These are phyloP conservation scores for Colletotrichum orbiculare DNA, from an alignment of 2,329 filamentous ascomycete genomes.

Conservation along the genomic window DNA sequence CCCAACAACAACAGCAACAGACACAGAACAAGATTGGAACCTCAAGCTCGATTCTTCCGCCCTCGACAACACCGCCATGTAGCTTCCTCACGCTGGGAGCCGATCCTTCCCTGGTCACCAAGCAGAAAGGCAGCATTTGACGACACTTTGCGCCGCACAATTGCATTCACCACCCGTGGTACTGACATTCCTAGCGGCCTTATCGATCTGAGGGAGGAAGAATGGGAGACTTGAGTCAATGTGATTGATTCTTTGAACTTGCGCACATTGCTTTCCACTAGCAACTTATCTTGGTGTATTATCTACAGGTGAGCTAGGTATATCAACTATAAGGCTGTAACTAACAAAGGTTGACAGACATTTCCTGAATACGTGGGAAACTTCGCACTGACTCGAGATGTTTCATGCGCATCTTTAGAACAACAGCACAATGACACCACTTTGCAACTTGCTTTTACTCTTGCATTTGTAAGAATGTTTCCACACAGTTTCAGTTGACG, in stretches of 20 bases:
- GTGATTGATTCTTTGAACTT: neutral
- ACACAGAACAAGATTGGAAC: neutral
- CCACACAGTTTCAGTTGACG: neutral
- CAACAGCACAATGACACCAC: no score
- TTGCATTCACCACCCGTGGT: slow-evolving; percentile 1
- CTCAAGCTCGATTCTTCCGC: neutral
- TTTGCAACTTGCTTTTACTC: neutral
- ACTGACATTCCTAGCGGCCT: slow-evolving; percentile 7
- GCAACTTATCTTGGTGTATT: no score
- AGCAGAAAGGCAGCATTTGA: slow-evolving; percentile 8
- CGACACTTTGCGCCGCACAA: neutral
- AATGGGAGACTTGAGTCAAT: neutral
- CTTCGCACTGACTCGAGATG: no score
- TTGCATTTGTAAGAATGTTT: neutral
- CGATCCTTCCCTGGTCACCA: slow-evolving; percentile 17
- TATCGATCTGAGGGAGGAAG: neutral
- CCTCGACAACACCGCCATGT: neutral
- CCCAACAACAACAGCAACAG: no score
- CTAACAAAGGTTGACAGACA: no score
- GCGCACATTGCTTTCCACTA: no score
- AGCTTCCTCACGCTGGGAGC: slow-evolving; percentile 3
- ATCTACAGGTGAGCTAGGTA: no score
- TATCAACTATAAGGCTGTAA: no score
- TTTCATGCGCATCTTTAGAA: no score
- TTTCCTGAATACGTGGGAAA: no score